A percentile compares a stretch with the other conserved stretches of the same genome.
phyloP scores from a whole-genome alignment of 495 filamentous ascomycete species.

The Aspergillus saccharolyticus region DNA sequence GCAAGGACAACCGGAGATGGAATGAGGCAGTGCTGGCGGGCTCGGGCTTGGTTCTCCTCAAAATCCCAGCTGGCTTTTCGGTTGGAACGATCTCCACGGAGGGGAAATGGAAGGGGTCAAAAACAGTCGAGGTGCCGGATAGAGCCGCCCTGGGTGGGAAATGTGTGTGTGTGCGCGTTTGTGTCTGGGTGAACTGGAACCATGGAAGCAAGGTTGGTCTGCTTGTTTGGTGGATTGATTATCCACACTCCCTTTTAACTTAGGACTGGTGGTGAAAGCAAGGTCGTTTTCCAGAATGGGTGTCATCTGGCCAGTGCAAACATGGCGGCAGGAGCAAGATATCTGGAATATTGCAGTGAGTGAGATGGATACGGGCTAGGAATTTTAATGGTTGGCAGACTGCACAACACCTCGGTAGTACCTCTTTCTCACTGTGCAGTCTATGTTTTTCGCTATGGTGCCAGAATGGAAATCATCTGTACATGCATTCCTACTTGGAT shows the following conservation, averaged over 20 bases:
- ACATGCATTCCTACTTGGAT: neutral
- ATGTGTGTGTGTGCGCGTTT: too few relatives aligned
- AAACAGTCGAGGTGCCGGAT: neutral
- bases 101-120: too few relatives aligned
- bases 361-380: too few relatives aligned
- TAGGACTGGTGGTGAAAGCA: too few relatives aligned
- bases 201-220: neutral
- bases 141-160: neutral
- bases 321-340: neutral
- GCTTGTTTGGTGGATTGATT: neutral
- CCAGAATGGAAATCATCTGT: neutral
- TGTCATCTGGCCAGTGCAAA: neutral
- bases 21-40: constrained; percentile 27
- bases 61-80: constrained; percentile 2
- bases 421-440: neutral
- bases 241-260: too few relatives aligned
- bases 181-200: neutral
- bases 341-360: neutral
- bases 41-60: constrained; percentile 2
- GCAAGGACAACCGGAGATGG: constrained; percentile 14
- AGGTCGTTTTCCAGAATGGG: neutral
- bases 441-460: neutral
- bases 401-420: neutral
- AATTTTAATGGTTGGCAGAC: too few relatives aligned
- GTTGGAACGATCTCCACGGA: constrained; percentile 3